Percentiles rank a stretch among this genome's conserved stretches.
Evolutionary conservation across 2,329 filamentous ascomycete species (phyloP).

Genomic region (Phialophora chinensis): DNA sequence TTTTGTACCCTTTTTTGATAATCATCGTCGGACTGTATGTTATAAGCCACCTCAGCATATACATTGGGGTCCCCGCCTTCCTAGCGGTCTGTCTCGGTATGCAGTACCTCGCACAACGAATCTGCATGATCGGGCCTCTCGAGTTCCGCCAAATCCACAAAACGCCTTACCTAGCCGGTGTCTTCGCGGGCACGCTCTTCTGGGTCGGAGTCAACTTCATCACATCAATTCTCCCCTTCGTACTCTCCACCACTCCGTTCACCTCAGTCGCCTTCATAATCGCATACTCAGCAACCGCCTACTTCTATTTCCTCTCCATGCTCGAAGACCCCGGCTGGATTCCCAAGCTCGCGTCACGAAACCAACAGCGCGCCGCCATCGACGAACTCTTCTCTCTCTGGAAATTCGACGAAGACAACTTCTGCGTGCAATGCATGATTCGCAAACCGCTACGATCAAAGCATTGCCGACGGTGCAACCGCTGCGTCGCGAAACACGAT

Average conservation of each 20-base stretch:
- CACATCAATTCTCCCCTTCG: slow-evolving; percentile 74
- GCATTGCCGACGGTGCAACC: slow-evolving; percentile 88
- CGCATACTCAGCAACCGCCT: slow-evolving; percentile 70
- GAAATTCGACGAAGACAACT: slow-evolving; percentile 93
- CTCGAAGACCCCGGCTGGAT: slow-evolving; percentile 88
- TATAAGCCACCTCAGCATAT: slow-evolving; percentile 75
- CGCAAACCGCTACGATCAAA: slow-evolving; percentile 91
- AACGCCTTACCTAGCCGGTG: slow-evolving; percentile 93
- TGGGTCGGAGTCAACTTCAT: slow-evolving; percentile 79
- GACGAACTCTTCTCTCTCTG: slow-evolving; percentile 82
- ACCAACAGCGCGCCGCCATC: slow-evolving; percentile 86
- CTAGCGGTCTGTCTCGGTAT: slow-evolving; percentile 57
- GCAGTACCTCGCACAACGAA: slow-evolving; percentile 77
- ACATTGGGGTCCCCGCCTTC: slow-evolving; percentile 74
- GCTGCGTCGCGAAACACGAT: slow-evolving; percentile 94
- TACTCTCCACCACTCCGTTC: slow-evolving; percentile 70
- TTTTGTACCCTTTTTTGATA: slow-evolving; percentile 83
- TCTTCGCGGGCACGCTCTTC: slow-evolving; percentile 87
- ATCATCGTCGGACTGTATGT: slow-evolving; percentile 74
- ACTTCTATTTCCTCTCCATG: slow-evolving; percentile 90
- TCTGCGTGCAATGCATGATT: slow-evolving; percentile 94
- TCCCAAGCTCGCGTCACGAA: slow-evolving; percentile 85
- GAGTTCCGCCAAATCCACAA: slow-evolving; percentile 91
- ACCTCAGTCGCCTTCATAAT: slow-evolving; percentile 76
- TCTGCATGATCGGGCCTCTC: slow-evolving; percentile 79